Conservation (phyloP, 2,329 filamentous ascomycete species). For the Rhinocladiella similis region DNA sequence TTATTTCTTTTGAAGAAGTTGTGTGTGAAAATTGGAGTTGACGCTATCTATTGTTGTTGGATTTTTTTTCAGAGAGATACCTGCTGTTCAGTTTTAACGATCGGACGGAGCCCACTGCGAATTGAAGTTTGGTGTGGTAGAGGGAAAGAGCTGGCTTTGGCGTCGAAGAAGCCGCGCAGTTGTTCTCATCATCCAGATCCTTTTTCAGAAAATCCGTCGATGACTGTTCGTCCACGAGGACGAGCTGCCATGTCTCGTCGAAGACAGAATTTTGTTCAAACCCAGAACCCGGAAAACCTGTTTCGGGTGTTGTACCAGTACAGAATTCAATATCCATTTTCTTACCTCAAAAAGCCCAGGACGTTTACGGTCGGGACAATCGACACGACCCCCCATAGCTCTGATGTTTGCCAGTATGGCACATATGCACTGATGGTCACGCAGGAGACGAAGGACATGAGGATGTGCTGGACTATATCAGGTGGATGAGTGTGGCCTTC, state of each 20-base stretch:
- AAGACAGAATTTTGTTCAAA: not conserved
- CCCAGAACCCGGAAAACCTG: not conserved
- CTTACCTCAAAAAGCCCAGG: not conserved
- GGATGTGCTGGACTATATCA: not conserved
- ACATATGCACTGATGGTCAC: not conserved
- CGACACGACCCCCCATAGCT: not conserved
- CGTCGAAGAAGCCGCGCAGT: not conserved
- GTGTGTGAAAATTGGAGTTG: not conserved
- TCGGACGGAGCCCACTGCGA: no score
- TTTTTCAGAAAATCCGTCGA: not conserved
- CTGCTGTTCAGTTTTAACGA: not conserved
- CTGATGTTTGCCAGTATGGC: not conserved
- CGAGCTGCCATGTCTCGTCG: not conserved
- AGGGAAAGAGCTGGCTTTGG: not conserved
- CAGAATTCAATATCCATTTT: not conserved
- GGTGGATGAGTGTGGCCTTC: not conserved
- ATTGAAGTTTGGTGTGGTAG: no score
- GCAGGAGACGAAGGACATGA: not conserved
- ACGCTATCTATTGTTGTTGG: not conserved
- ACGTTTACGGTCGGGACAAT: no score
- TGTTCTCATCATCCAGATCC: not conserved
- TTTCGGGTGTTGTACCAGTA: slow-evolving; percentile 6
- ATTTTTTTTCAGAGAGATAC: slow-evolving; percentile 9
- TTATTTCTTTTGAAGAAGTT: slow-evolving; percentile 41
- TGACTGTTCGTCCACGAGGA: not conserved